A percentile compares a stretch with the other conserved stretches of the same genome.
These are phyloP conservation scores for Mycena vitilis DNA, from an alignment of 768 basidiomycete species.

Conservation along the genomic window DNA sequence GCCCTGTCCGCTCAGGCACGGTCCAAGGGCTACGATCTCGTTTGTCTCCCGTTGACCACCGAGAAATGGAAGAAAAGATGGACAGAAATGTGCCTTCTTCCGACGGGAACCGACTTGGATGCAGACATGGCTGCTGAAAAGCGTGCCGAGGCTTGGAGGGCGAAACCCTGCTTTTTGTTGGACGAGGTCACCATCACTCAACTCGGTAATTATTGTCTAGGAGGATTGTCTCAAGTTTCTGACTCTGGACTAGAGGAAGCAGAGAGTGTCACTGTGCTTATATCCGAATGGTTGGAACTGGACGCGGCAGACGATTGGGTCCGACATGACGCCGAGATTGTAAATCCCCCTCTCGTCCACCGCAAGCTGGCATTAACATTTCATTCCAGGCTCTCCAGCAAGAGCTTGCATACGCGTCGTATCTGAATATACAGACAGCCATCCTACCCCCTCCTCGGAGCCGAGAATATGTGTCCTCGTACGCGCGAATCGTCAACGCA, in stretches of 20 bases:
- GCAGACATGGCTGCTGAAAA: slow-evolving; percentile 59
- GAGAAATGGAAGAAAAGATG: slow-evolving; percentile 88
- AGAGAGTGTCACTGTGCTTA: slow-evolving; percentile 76
- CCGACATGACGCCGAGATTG: slow-evolving; percentile 95
- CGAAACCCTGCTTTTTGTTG: slow-evolving; percentile 77
- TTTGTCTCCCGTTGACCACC: slow-evolving; percentile 92
- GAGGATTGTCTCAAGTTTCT: slow-evolving; percentile 25
- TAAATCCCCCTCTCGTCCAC: slow-evolving; percentile 54
- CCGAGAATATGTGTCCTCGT: slow-evolving; percentile 88
- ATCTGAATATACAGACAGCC: slow-evolving; percentile 86
- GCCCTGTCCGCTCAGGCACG: slow-evolving; percentile 63
- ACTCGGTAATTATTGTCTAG: slow-evolving; percentile 69
- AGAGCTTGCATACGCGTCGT: slow-evolving; percentile 92
- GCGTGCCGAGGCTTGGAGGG: slow-evolving; percentile 89
- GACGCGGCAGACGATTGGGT: slow-evolving; percentile 95
- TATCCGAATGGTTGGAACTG: slow-evolving; percentile 95
- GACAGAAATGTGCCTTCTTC: slow-evolving; percentile 87
- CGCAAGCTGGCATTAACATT: slow-evolving; percentile 25
- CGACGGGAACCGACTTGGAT: slow-evolving; percentile 55
- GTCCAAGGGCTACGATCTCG: slow-evolving; percentile 76
- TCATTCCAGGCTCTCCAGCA: slow-evolving; percentile 84
- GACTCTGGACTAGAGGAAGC: slow-evolving; percentile 68
- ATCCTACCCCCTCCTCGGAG: slow-evolving; percentile 91
- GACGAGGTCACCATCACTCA: slow-evolving; percentile 92
- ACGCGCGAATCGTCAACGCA: slow-evolving; percentile 89